A percentile compares a stretch with the other conserved stretches of the same genome.
phyloP scores from a whole-genome alignment of 2,329 filamentous ascomycete genomes.

The Bretziella fagacearum region DNA sequence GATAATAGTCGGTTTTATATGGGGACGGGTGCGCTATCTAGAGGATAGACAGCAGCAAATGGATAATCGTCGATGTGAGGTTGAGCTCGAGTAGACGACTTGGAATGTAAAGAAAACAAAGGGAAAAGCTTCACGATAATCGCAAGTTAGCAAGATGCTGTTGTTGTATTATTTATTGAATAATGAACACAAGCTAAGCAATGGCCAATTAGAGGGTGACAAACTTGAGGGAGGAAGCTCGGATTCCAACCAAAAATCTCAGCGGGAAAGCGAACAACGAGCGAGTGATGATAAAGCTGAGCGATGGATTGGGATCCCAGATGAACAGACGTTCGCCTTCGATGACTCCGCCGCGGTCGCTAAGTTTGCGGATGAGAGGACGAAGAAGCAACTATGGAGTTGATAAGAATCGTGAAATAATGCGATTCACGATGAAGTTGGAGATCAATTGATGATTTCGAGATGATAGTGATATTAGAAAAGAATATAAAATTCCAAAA shows the following conservation, averaged over 20 bases:
- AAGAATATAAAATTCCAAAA: no score
- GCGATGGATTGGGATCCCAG: not conserved
- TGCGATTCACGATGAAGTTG: no score
- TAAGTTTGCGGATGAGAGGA: not conserved
- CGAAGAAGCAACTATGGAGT: no score
- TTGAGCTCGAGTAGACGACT: not conserved
- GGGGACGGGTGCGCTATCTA: conserved; percentile 1
- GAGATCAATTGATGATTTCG: no score
- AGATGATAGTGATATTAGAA: no score
- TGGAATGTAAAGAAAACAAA: not conserved
- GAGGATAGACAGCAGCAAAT: not conserved
- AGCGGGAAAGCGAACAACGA: not conserved
- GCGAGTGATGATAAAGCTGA: not conserved
- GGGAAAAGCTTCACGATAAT: not conserved
- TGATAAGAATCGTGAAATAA: no score
- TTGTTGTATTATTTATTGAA: not conserved
- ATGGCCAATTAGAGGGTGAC: not conserved
- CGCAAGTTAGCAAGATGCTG: not conserved
- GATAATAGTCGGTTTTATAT: not conserved
- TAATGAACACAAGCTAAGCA: not conserved
- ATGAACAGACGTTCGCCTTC: not conserved
- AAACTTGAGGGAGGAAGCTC: not conserved
- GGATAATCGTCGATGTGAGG: not conserved
- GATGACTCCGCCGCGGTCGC: not conserved
- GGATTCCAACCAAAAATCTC: not conserved